Evolutionary conservation across 2,329 filamentous ascomycete genomes (phyloP).

Genomic region (Alternaria longipes): DNA sequence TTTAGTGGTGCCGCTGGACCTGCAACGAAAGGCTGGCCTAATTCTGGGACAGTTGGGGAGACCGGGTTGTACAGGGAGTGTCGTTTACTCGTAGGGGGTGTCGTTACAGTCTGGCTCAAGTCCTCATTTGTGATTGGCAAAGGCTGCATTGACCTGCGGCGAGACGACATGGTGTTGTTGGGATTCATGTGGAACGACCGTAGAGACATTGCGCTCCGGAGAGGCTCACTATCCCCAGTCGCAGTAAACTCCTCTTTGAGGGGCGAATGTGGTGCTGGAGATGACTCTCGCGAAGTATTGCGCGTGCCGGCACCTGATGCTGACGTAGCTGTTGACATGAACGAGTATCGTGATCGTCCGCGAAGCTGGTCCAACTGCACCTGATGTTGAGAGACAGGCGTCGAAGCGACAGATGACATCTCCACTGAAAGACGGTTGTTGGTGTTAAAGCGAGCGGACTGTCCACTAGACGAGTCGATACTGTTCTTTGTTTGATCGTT

Average conservation of each 20-base stretch:
- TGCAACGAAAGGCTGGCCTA: constrained; percentile 16
- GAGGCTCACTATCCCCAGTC: constrained; percentile 37
- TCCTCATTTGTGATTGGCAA: constrained; percentile 49
- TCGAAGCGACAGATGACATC: constrained; percentile 47
- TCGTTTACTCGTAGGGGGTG: constrained; percentile 32
- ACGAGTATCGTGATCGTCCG: constrained; percentile 49
- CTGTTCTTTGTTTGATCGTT: constrained; percentile 40
- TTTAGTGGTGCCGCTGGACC: neutral
- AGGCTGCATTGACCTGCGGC: constrained; percentile 52
- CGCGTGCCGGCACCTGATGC: constrained; percentile 44
- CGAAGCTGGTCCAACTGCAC: constrained; percentile 49
- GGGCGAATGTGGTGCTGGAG: constrained; percentile 48
- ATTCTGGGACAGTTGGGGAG: constrained; percentile 33
- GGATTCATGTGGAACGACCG: constrained; percentile 53
- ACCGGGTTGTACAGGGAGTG: constrained; percentile 44
- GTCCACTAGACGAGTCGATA: constrained; percentile 42
- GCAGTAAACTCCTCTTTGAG: constrained; percentile 37
- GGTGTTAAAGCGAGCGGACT: constrained; percentile 37
- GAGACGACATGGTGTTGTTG: constrained; percentile 36
- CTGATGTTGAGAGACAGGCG: constrained; percentile 47
- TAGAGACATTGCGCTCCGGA: constrained; percentile 47
- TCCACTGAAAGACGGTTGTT: constrained; percentile 47
- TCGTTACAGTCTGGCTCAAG: constrained; percentile 30
- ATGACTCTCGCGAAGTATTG: constrained; percentile 49
- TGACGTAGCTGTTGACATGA: constrained; percentile 50